These are phyloP conservation scores for Trichoderma endophyticum DNA, from an alignment of 2,329 filamentous ascomycete species.

Conservation along the genomic window DNA sequence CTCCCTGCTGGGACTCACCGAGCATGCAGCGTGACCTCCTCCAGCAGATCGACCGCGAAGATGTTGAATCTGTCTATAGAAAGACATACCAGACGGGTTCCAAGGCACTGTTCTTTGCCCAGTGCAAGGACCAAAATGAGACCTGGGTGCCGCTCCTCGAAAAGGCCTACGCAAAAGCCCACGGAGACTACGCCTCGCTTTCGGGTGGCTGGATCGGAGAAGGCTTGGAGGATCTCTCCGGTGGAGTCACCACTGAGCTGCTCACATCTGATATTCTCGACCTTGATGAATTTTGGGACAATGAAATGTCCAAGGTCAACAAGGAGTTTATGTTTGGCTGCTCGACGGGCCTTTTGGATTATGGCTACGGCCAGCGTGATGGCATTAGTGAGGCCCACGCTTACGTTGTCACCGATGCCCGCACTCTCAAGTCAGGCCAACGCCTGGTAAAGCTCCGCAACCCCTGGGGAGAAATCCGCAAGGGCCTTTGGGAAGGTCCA, in stretches of 20 bases:
- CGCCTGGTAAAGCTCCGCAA: slow-evolving; percentile 58
- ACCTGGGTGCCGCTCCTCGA: slow-evolving; percentile 79
- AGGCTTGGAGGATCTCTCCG: slow-evolving; percentile 58
- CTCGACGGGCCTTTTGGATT: slow-evolving; percentile 60
- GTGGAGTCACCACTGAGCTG: slow-evolving; percentile 67
- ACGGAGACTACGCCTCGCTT: slow-evolving; percentile 72
- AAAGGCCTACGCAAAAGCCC: slow-evolving; percentile 81
- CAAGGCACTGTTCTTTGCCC: slow-evolving; percentile 73
- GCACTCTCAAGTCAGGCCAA: slow-evolving; percentile 49
- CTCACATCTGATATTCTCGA: slow-evolving; percentile 70
- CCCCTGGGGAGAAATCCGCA: slow-evolving; percentile 57
- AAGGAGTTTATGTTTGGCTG: slow-evolving; percentile 76
- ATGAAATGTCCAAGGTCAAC: slow-evolving; percentile 78
- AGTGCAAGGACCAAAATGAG: slow-evolving; percentile 72
- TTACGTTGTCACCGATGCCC: slow-evolving; percentile 59
- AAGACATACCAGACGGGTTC: slow-evolving; percentile 72
- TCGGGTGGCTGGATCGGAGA: slow-evolving; percentile 68
- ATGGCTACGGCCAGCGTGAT: slow-evolving; percentile 58
- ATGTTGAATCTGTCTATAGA: slow-evolving; percentile 68
- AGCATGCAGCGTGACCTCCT: slow-evolving; percentile 71
- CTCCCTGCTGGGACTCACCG: slow-evolving; percentile 76
- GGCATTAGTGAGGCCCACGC: slow-evolving; percentile 59
- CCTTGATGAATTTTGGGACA: slow-evolving; percentile 77
- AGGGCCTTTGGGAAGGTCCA: slow-evolving; percentile 57
- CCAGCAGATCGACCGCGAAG: slow-evolving; percentile 70